A percentile compares a stretch with the other conserved stretches of the same genome.
These are phyloP conservation scores for Aspergillus sparsus DNA, from an alignment of 495 filamentous ascomycete species.

Conservation along the genomic window DNA sequence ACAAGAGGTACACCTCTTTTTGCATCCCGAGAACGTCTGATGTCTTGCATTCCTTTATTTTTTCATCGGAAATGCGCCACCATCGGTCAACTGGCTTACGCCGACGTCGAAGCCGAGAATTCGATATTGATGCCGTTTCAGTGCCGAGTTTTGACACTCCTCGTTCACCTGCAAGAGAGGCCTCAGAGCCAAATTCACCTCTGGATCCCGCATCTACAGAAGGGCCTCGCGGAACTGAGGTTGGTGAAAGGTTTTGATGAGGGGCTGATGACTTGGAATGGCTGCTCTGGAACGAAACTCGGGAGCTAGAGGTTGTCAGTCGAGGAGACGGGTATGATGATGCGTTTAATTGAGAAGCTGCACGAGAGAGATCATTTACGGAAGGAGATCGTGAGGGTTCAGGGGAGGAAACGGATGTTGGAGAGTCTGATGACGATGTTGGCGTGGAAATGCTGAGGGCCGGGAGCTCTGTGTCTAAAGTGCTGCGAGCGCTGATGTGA, in stretches of 20 bases:
- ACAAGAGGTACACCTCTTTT: constrained; percentile 91
- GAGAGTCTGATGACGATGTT: constrained; percentile 43
- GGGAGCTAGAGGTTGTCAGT: constrained; percentile 41
- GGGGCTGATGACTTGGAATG: constrained; percentile 35
- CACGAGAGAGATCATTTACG: constrained; percentile 14
- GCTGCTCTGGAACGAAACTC: constrained; percentile 40
- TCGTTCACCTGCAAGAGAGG: constrained; percentile 27
- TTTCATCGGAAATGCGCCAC: constrained; percentile 99
- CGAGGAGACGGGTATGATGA: constrained; percentile 38
- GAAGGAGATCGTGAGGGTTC: constrained; percentile 19
- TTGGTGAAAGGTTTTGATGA: constrained; percentile 29
- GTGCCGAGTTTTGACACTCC: constrained; percentile 31
- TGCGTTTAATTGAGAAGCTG: constrained; percentile 26
- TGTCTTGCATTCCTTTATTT: constrained; percentile 90
- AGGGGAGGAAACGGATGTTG: constrained; percentile 38
- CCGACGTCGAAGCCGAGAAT: constrained; percentile 50
- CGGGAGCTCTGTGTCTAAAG: constrained; percentile 31
- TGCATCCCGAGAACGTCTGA: constrained; percentile 91
- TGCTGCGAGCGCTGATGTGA: constrained; percentile 33
- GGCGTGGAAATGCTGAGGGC: constrained; percentile 38
- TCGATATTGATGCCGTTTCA: constrained; percentile 25
- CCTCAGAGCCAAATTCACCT: constrained; percentile 32
- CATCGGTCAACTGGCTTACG: constrained; percentile 72
- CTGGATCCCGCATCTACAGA: constrained; percentile 30
- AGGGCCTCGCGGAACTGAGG: constrained; percentile 33